A percentile compares a stretch with the other conserved stretches of the same genome.
phyloP scores from a whole-genome alignment of 2,329 filamentous ascomycete genomes.

The Hawksworthiomyces lignivorus region DNA sequence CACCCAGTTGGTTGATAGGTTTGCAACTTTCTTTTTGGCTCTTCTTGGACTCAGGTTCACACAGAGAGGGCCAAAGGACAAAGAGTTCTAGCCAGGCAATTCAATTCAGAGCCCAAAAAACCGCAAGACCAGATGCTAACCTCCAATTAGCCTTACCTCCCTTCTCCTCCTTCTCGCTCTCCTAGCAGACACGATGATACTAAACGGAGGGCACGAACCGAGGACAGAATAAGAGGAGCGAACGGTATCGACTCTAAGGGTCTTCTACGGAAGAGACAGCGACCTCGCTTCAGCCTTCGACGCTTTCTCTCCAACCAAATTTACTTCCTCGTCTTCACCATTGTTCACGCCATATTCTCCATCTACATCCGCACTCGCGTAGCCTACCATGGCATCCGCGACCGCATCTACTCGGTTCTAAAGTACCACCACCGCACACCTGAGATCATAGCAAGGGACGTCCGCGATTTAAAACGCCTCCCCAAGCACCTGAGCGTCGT shows the following conservation, averaged over 20 bases:
- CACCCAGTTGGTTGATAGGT: too few relatives aligned
- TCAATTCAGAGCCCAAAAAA: too few relatives aligned
- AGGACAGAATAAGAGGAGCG: not conserved
- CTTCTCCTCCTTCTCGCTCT: conserved; percentile 22
- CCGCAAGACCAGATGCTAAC: conserved; percentile 16
- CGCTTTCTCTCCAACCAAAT: conserved; percentile 55
- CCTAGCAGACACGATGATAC: conserved; percentile 18
- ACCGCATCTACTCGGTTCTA: conserved; percentile 71
- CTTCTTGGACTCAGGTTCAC: too few relatives aligned
- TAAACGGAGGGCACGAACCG: not conserved
- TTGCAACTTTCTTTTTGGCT: too few relatives aligned
- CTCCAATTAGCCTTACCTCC: conserved; percentile 25
- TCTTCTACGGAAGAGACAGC: conserved; percentile 13
- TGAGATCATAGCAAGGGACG: conserved; percentile 82
- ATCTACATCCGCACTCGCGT: conserved; percentile 78
- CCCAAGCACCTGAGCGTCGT: conserved; percentile 86
- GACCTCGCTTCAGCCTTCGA: conserved; percentile 48
- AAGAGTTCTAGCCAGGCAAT: too few relatives aligned
- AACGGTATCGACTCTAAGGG: conserved; percentile 1
- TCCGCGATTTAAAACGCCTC: conserved; percentile 63
- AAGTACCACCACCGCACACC: conserved; percentile 96
- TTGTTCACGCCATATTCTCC: conserved; percentile 77
- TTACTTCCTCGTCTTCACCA: conserved; percentile 57
- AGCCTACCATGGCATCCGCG: conserved; percentile 68
- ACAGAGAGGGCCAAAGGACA: not conserved